Evolutionary conservation across 768 basidiomycete genomes (phyloP).

Genomic region (Xerocomellus intermedius): DNA sequence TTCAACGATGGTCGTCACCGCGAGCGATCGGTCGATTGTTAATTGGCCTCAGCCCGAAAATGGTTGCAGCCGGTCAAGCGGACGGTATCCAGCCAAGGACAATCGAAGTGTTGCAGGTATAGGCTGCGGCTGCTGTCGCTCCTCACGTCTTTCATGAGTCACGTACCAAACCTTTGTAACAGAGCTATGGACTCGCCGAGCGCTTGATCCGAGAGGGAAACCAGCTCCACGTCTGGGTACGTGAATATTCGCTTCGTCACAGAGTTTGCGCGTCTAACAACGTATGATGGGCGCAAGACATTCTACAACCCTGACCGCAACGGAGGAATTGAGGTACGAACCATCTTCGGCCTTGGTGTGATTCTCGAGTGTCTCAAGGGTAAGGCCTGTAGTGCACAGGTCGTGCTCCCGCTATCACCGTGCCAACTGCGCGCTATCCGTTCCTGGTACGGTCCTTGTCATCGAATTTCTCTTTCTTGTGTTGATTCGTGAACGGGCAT

Average conservation of each 20-base stretch:
- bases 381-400: conserved; percentile 49
- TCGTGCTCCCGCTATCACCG: conserved; percentile 61
- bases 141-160: neutral
- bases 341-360: neutral
- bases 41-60: conserved; percentile 33
- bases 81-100: conserved; percentile 58
- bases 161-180: neutral
- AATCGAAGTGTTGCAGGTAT: conserved; percentile 53
- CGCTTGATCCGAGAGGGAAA: conserved; percentile 60
- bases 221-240: conserved; percentile 67
- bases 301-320: conserved; percentile 67
- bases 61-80: conserved; percentile 48
- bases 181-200: conserved; percentile 80
- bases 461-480: neutral
- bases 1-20: too few relatives aligned
- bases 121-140: neutral
- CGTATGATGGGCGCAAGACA: conserved; percentile 40
- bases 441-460: conserved; percentile 51
- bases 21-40: neutral
- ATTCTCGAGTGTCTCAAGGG: neutral
- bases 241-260: conserved; percentile 16
- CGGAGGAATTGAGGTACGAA: conserved; percentile 60
- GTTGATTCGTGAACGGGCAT: neutral
- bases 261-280: neutral
- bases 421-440: conserved; percentile 63